Evolutionary conservation across 768 basidiomycete genomes (phyloP).

Genomic region (Ramaria rubella): DNA sequence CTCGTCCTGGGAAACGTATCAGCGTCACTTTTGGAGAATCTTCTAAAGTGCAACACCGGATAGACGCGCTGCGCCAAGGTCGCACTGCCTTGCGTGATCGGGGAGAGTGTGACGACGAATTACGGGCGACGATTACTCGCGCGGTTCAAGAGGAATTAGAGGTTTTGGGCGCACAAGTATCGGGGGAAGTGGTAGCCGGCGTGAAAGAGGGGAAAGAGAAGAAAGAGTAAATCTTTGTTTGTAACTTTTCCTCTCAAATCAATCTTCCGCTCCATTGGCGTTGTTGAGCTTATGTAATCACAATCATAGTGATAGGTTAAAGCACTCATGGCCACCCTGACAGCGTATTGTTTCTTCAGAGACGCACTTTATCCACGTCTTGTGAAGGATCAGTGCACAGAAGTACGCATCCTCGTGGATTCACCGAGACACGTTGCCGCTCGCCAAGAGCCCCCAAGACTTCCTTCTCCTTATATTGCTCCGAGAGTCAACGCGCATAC

Average conservation of each 20-base stretch:
- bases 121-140: neutral
- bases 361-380: too few species aligned
- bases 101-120: neutral
- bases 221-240: too few species aligned
- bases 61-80: neutral
- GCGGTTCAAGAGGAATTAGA: neutral
- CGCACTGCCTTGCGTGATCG: neutral
- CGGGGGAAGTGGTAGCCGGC: neutral
- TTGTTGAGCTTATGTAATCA: neutral
- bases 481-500: neutral
- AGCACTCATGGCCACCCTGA: neutral
- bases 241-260: neutral
- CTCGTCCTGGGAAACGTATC: constrained; percentile 55
- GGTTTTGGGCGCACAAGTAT: neutral
- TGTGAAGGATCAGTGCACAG: too few species aligned
- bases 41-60: neutral
- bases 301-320: neutral
- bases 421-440: too few species aligned
- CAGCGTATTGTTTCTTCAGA: neutral
- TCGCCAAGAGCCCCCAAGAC: neutral
- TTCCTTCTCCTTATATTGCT: neutral
- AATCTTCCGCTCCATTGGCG: neutral
- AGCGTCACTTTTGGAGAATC: constrained; percentile 70
- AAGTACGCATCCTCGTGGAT: too few species aligned
- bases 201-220: constrained; percentile 5